Conservation (phyloP, 2,329 filamentous ascomycete genomes). For the Ophiostoma ulmi region DNA sequence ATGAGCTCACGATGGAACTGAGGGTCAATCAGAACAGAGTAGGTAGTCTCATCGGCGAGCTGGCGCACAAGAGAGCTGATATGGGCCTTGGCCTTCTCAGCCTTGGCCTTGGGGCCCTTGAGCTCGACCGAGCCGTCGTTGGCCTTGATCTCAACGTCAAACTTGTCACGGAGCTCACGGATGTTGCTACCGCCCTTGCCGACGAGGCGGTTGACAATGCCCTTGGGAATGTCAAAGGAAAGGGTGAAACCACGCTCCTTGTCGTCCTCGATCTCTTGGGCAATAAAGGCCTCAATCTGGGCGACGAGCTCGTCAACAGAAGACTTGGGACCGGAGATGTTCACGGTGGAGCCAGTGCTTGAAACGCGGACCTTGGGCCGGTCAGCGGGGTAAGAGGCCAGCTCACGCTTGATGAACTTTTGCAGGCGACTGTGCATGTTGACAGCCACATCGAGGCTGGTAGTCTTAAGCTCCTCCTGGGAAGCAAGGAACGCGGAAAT, state of each 20-base stretch:
- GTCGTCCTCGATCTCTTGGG: conserved; percentile 86
- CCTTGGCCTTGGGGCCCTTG: conserved; percentile 92
- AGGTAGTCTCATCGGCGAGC: conserved; percentile 84
- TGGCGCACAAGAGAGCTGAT: conserved; percentile 75
- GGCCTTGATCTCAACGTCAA: conserved; percentile 75
- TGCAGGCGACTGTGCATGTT: conserved; percentile 61
- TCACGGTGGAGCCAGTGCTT: conserved; percentile 56
- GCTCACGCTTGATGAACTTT: conserved; percentile 61
- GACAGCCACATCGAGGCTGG: conserved; percentile 52
- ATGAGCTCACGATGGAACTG: conserved; percentile 95
- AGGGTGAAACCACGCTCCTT: conserved; percentile 84
- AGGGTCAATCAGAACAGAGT: conserved; percentile 82
- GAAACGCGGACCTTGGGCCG: conserved; percentile 58
- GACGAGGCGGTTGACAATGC: conserved; percentile 81
- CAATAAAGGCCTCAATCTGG: conserved; percentile 74
- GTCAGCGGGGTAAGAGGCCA: conserved; percentile 51
- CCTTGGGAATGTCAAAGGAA: conserved; percentile 89
- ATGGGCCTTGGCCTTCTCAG: conserved; percentile 76
- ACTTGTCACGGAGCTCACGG: conserved; percentile 59
- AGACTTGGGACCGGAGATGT: conserved; percentile 69
- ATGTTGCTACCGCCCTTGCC: conserved; percentile 64
- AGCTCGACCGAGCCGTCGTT: conserved; percentile 92
- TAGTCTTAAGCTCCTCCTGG: conserved; percentile 51
- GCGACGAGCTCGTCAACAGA: conserved; percentile 65
- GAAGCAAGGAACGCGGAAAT: conserved; percentile 55